These are phyloP conservation scores for Echinosophora koreensis DNA, from an alignment of 306 rosid genomes.

Conservation along the genomic window DNA sequence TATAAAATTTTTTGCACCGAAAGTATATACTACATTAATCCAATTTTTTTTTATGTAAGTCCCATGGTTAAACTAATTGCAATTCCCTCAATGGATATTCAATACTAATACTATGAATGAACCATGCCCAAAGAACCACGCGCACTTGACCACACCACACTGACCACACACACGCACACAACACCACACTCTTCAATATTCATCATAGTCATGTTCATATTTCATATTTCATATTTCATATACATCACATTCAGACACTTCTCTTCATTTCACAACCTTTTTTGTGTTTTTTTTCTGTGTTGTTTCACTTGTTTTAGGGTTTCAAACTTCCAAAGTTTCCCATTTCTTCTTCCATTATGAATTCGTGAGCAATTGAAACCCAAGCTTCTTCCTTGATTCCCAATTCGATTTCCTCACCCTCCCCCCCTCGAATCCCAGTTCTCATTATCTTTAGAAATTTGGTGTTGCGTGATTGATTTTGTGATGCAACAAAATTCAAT, in stretches of 20 bases:
- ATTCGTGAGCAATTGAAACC: slow-evolving; percentile 3
- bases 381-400: slow-evolving; percentile 5
- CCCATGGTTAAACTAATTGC: neutral
- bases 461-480: neutral
- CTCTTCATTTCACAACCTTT: slow-evolving; percentile 17
- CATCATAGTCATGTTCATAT: neutral
- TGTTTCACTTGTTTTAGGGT: slow-evolving; percentile 47
- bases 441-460: neutral
- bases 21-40: no score
- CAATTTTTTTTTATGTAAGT: no score
- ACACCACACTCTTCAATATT: neutral
- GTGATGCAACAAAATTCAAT: neutral
- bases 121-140: slow-evolving; percentile 46
- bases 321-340: slow-evolving; percentile 45
- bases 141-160: slow-evolving; percentile 48
- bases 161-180: slow-evolving; percentile 7
- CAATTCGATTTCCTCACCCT: slow-evolving; percentile 24
- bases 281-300: slow-evolving; percentile 6
- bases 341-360: slow-evolving; percentile 18
- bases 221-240: neutral
- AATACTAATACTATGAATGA: slow-evolving; percentile 21
- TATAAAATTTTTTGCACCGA: no score
- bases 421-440: slow-evolving; percentile 11
- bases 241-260: slow-evolving; percentile 34
- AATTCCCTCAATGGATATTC: neutral